A percentile compares a stretch with the other conserved stretches of the same genome.
phyloP scores from a whole-genome alignment of 1,284 basidiomycete species.

The Leccinum subrobustum region DNA sequence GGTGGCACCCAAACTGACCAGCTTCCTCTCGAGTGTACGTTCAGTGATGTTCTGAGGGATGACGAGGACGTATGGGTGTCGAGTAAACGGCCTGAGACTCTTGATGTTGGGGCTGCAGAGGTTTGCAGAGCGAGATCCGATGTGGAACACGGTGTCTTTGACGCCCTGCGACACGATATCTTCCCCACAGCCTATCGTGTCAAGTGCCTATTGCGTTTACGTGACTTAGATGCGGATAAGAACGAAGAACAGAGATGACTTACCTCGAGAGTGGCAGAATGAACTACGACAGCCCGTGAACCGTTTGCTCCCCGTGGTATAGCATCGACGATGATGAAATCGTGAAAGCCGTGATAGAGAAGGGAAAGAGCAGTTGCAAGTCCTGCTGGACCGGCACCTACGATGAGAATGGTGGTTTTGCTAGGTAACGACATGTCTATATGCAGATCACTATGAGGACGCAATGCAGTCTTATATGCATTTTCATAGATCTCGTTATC shows the following conservation, averaged over 20 bases:
- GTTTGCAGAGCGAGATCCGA: conserved; percentile 34
- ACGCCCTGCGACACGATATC: conserved; percentile 41
- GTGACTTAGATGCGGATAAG: no score
- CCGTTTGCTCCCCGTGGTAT: conserved; percentile 30
- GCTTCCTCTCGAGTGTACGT: conserved; percentile 36
- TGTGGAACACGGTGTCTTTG: conserved; percentile 25
- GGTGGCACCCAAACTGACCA: conserved; percentile 29
- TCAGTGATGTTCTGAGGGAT: conserved; percentile 52
- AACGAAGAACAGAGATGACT: neutral
- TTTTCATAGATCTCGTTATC: neutral
- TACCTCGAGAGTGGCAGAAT: conserved; percentile 46
- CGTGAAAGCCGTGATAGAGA: conserved; percentile 41
- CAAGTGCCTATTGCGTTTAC: conserved; percentile 39
- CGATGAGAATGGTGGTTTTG: conserved; percentile 27
- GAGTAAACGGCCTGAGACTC: conserved; percentile 38
- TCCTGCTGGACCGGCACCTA: conserved; percentile 31
- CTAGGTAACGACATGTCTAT: conserved; percentile 25
- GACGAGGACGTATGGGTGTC: conserved; percentile 43
- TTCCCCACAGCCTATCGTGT: conserved; percentile 45
- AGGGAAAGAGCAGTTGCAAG: conserved; percentile 24
- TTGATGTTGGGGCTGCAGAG: conserved; percentile 37
- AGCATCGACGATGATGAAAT: conserved; percentile 50
- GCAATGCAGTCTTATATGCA: neutral
- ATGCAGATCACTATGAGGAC: neutral
- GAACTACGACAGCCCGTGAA: conserved; percentile 44